Evolutionary conservation across 148 eudicot species (phyloP), one percentile per base, ranked within the genome.

Genomic region (Salicornia ramosissima): DNA sequence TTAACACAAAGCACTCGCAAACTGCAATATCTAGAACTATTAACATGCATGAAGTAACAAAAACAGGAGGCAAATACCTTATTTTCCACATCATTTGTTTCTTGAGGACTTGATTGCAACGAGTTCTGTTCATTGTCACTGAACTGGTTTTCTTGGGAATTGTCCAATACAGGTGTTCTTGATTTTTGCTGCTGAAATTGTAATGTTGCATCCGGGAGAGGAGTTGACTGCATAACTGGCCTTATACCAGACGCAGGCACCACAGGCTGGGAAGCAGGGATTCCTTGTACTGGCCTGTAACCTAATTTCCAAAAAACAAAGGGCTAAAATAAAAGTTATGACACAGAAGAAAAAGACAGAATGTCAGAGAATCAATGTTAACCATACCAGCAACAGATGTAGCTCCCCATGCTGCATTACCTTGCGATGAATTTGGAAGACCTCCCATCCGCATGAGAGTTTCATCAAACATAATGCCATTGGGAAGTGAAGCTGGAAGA

Each of bases 401-500:
- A 42, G 87, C 73, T 70, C 87, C 90, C 90, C 90, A 86, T 58
- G 86, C 87, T 56, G 88, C 74, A 71, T 75, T 75, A 69, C 87
- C 89, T 76, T 85, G 81, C 63, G 86, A 74, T 69, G 88, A 78
- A 67, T 67, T 77, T 53, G 97, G 93, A 65, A 85, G 90, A 67
- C 97, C 93, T 34, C 91, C 80, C 80, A 90, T 72, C 56, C 97
- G 81, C 86, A 88, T 74, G 77, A 94, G 86, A 54, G 86, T 82
- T 77, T 94, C 97, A 72, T 94, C 99, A 49, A 91, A 87, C 82
- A 88, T 83, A 72, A 94, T 69, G 65, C 81, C 84, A 68, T 84
- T 84, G 57, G 99, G 99, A 61, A 94, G 89, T 15, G 90, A 57
- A 67, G 90, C 77, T 69, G 99, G 99, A 80, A 94, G 97, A 30